A percentile compares a stretch with the other conserved stretches of the same genome.
Evolutionary conservation across 2,329 filamentous ascomycete genomes (phyloP).

Genomic region (Sarocladium kiliense): DNA sequence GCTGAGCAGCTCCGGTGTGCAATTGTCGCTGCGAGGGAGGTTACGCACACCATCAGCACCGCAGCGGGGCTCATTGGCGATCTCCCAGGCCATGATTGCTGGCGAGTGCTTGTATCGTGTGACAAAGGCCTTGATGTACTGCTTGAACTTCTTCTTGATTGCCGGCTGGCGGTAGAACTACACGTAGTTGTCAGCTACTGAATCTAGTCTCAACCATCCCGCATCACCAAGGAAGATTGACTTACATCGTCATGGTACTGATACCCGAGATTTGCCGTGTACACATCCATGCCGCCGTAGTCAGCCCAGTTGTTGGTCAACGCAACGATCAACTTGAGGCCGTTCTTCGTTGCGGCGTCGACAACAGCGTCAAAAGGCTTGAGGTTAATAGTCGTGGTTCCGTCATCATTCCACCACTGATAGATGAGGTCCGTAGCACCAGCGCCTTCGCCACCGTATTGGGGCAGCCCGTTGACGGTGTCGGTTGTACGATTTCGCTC

Average conservation of each 20-base stretch:
- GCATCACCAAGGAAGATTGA: neutral
- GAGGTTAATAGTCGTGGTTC: slow-evolving; percentile 33
- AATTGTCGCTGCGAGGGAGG: slow-evolving; percentile 34
- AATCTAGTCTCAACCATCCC: neutral
- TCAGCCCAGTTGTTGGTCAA: slow-evolving; percentile 55
- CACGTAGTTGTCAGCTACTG: no score
- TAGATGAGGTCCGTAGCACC: no score
- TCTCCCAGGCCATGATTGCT: slow-evolving; percentile 62
- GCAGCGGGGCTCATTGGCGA: slow-evolving; percentile 57
- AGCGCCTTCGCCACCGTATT: slow-evolving; percentile 48
- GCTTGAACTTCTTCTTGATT: slow-evolving; percentile 48
- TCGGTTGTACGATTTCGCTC: slow-evolving; percentile 47
- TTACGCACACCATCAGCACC: slow-evolving; percentile 40
- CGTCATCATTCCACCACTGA: slow-evolving; percentile 40
- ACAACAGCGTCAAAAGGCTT: slow-evolving; percentile 47
- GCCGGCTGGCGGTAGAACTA: slow-evolving; percentile 43
- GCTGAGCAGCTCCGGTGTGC: slow-evolving; percentile 36
- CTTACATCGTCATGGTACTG: slow-evolving; percentile 44
- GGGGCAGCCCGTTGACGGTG: slow-evolving; percentile 39
- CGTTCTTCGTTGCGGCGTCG: slow-evolving; percentile 39
- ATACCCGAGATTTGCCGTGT: slow-evolving; percentile 49
- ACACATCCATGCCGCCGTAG: slow-evolving; percentile 57
- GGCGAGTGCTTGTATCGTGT: slow-evolving; percentile 52
- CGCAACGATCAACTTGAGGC: slow-evolving; percentile 48
- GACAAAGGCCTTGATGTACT: slow-evolving; percentile 56